Base-by-base conservation (phyloP, 2,329 filamentous ascomycete genomes). In the Colletotrichum chlorophyti region DNA sequence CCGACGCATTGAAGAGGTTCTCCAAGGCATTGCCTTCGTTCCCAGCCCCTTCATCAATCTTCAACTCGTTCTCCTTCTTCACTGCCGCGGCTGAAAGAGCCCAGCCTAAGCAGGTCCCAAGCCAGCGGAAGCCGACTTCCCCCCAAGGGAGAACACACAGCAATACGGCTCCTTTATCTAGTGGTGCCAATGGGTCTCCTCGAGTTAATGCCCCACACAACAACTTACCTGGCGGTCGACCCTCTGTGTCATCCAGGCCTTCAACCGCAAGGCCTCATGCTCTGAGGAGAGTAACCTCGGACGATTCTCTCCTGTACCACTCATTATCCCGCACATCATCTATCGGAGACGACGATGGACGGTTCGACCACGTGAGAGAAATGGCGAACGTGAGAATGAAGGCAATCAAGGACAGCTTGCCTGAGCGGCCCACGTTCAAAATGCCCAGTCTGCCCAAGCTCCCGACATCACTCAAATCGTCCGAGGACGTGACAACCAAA, bases 351-450 rank as follows among this genome's bases (percentile, higher is more conserved):
- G 57, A 60, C 15, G 91, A 94, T 66, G 85, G 86, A 34, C 83
- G 88, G 40, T 98, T 95, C 71, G 85, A 90, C 46, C 81, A 95
- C 71, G 86, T 96, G 11, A 85, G 88, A 38, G 90, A 91, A 61
- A 91, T 95, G 77, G 89, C 94, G 64, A 98, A 97, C 67, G 92
- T 90, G 65, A 84, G 94, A 37, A 82, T 95, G 68, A 96, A 96
- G 75, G 94, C 94, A 5, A 91, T 98, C 70, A 90, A 88, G 68
- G 93, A 97, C 70, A 96, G 90, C 68, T 85, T 91, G 61, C 88
- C 92, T 69, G 93, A 97, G 66, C 77, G 83, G 35, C 91, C 93
- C 2, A 91, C 87, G 52, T 89, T 93, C 73, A 91, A 87, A 68
- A 81, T 92, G 68, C 85, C 85, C 2, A 82, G 82, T 60, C 73